Conservation (phyloP, 2,329 filamentous ascomycete genomes). For the Colletotrichum sp. region DNA sequence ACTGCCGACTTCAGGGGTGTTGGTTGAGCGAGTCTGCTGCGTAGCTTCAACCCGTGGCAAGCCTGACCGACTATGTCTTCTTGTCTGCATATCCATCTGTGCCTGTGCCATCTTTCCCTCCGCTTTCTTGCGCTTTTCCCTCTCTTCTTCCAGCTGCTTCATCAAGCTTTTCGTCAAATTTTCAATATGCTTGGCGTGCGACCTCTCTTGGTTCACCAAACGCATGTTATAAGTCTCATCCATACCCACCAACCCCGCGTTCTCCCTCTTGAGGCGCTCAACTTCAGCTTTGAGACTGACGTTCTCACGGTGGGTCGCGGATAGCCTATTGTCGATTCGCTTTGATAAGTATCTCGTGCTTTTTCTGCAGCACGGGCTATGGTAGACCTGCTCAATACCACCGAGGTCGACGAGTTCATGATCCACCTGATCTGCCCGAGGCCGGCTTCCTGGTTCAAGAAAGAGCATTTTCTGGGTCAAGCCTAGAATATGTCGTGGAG, state of each 20-base stretch:
- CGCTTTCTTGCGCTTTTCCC: slow-evolving; percentile 32
- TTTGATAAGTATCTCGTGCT: slow-evolving; percentile 36
- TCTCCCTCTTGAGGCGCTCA: slow-evolving; percentile 34
- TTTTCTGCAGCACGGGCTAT: slow-evolving; percentile 48
- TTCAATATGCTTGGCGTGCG: slow-evolving; percentile 35
- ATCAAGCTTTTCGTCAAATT: slow-evolving; percentile 38
- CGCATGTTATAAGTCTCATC: slow-evolving; percentile 44
- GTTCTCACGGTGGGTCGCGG: slow-evolving; percentile 12
- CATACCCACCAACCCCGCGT: slow-evolving; percentile 40
- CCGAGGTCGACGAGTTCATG: slow-evolving; percentile 48
- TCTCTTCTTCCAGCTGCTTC: slow-evolving; percentile 38
- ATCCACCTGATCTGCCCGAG: slow-evolving; percentile 40
- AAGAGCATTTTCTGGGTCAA: slow-evolving; percentile 42
- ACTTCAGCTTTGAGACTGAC: slow-evolving; percentile 36
- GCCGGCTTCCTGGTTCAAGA: slow-evolving; percentile 33
- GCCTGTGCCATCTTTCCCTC: slow-evolving; percentile 29
- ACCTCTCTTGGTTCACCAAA: slow-evolving; percentile 38
- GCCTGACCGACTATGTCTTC: background rate
- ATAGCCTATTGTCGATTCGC: slow-evolving; percentile 40
- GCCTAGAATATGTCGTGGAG: slow-evolving; percentile 42
- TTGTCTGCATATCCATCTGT: slow-evolving; percentile 22
- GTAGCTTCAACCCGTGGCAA: slow-evolving; percentile 20
- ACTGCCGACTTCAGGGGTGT: background rate
- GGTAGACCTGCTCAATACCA: slow-evolving; percentile 53
- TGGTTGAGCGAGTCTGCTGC: background rate